Conservation (phyloP, 1,284 basidiomycete species). For the Ceratobasidium sp. region DNA sequence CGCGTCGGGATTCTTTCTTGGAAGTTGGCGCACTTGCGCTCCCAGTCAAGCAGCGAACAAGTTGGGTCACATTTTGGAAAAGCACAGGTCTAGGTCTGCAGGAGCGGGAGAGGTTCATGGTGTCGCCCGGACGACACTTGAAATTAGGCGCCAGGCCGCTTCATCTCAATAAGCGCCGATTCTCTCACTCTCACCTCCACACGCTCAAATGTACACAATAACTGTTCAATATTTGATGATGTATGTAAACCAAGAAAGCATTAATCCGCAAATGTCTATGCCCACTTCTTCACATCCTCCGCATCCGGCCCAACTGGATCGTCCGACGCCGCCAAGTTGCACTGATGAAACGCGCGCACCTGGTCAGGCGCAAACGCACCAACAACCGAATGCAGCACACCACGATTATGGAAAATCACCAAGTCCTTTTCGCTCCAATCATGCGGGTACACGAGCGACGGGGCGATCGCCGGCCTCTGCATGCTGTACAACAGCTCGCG, state of each 20-base stretch:
- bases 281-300: slow-evolving; percentile 74
- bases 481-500: slow-evolving; percentile 81
- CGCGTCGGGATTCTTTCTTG: background rate
- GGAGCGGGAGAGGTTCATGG: slow-evolving; percentile 1
- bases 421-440: slow-evolving; percentile 73
- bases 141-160: background rate
- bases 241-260: background rate
- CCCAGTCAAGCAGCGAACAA: background rate
- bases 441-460: slow-evolving; percentile 59
- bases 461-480: slow-evolving; percentile 85
- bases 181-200: background rate
- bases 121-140: background rate
- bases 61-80: background rate
- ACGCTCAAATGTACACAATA: background rate
- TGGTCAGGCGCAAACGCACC: slow-evolving; percentile 77
- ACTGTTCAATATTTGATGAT: background rate
- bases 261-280: slow-evolving; percentile 56
- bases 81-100: slow-evolving; percentile 3
- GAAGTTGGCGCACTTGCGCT: background rate
- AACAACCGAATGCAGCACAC: slow-evolving; percentile 81
- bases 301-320: slow-evolving; percentile 74
- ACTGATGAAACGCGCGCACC: slow-evolving; percentile 80
- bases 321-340: slow-evolving; percentile 82
- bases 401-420: slow-evolving; percentile 80
- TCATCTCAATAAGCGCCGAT: background rate